Percentiles rank a stretch among this genome's conserved stretches.
Conservation (phyloP, 345 rosid genomes). For the Eucalyptus shirleyi region DNA sequence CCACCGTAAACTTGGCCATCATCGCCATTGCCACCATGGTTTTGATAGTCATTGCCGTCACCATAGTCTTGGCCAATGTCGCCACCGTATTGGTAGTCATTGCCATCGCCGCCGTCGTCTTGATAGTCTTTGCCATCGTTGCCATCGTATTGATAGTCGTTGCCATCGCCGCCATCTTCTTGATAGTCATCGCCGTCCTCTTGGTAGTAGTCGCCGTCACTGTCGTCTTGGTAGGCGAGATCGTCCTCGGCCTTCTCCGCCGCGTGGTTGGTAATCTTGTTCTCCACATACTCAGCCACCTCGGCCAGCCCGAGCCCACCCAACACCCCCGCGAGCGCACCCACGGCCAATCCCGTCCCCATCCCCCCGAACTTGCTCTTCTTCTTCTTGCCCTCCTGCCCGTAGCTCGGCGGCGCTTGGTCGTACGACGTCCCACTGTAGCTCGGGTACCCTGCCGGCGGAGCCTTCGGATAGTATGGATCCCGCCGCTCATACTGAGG, state of each 20-base stretch:
- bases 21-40: no score
- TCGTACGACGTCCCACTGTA: background rate
- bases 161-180: no score
- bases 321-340: constrained; percentile 60
- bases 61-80: no score
- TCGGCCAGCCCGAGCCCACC: constrained; percentile 69
- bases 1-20: no score
- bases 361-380: constrained; percentile 66
- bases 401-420: constrained; percentile 12
- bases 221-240: constrained; percentile 8
- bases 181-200: background rate
- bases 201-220: background rate
- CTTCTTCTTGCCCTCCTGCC: constrained; percentile 7
- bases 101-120: no score
- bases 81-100: no score
- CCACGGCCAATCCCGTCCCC: constrained; percentile 83
- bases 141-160: no score
- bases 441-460: background rate
- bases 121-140: no score
- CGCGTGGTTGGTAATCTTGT: constrained; percentile 34
- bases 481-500: background rate
- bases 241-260: constrained; percentile 67
- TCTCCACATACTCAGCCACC: constrained; percentile 61
- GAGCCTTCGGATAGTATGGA: background rate
- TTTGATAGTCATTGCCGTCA: no score